Evolutionary conservation across 2,329 filamentous ascomycete species (phyloP).

Genomic region (Ophiostoma sp.): DNA sequence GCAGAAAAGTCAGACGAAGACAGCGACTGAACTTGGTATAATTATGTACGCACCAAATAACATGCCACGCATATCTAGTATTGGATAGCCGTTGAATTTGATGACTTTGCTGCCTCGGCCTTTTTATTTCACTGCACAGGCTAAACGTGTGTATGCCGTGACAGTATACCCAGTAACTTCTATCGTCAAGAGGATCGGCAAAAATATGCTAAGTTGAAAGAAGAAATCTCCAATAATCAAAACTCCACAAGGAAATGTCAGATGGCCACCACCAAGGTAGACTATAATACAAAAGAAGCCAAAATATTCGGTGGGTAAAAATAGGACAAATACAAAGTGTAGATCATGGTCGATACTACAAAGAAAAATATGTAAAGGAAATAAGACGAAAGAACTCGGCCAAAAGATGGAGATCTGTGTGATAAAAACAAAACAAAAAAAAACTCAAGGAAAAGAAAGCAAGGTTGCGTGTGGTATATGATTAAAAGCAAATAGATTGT

Average conservation of each 20-base stretch:
- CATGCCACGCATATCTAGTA: background rate
- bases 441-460: too few relatives aligned
- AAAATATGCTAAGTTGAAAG: background rate
- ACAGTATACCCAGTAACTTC: background rate
- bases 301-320: background rate
- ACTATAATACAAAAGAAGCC: background rate
- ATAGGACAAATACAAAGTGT: constrained; percentile 3
- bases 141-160: background rate
- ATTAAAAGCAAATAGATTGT: background rate
- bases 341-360: background rate
- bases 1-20: background rate
- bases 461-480: background rate
- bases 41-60: background rate
- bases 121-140: background rate
- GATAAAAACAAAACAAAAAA: background rate
- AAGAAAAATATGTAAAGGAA: background rate
- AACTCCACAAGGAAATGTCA: background rate
- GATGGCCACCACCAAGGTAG: background rate
- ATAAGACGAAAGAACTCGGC: background rate
- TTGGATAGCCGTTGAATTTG: background rate
- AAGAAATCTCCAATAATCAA: background rate
- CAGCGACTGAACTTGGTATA: background rate
- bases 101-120: background rate
- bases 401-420: too few relatives aligned
- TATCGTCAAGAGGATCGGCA: background rate